Evolutionary conservation across 1,139 yeast genomes (phyloP), one percentile per base, ranked within the genome.

Genomic region (Suhomyces guaymorum): DNA sequence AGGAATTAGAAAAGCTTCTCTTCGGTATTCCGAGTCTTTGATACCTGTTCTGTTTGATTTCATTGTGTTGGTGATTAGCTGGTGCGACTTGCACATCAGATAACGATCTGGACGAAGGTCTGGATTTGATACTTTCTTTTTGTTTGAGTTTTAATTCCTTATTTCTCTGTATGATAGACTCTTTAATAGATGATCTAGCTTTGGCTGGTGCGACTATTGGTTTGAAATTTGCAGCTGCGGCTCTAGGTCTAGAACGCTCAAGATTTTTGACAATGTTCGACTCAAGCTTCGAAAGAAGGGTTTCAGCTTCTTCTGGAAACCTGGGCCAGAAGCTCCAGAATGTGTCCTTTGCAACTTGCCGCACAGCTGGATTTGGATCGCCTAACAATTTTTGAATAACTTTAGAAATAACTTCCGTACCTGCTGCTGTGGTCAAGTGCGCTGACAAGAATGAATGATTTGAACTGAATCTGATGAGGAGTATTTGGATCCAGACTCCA

Each of bases 321-420:
- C 58, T 49, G 6, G 68, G 67, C 46, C 73, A 70, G 42, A 78
- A 75, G 14, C 76, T 67, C 96, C 96, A 89, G 51, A 75, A 90
- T 0, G 89, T 72, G 7, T 68, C 66, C 52, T 96, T 75, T 62
- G 85, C 86, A 0, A 78, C 68, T 48, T 80, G 95, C 42, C 97
- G 72, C 0, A 87, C 97, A 0, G 73, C 66, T 0, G 94, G 89
- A 41, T 85, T 84, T 0, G 96, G 87, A 58, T 92, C 97, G 1
- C 77, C 60, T 2, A 92, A 63, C 21, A 94, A 80, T 49, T 76
- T 81, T 4, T 62, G 47, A 2, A 89, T 54, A 44, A 80, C 65
- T 37, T 70, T 77, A 25, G 70, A 78, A 2, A 81, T 60, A 1
- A 68, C 53, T 4, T 78, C 81, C 3, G 75, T 55, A 0, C 72